Evolutionary conservation across 2,329 filamentous ascomycete species (phyloP).

Genomic region (Aspergillus unguis): DNA sequence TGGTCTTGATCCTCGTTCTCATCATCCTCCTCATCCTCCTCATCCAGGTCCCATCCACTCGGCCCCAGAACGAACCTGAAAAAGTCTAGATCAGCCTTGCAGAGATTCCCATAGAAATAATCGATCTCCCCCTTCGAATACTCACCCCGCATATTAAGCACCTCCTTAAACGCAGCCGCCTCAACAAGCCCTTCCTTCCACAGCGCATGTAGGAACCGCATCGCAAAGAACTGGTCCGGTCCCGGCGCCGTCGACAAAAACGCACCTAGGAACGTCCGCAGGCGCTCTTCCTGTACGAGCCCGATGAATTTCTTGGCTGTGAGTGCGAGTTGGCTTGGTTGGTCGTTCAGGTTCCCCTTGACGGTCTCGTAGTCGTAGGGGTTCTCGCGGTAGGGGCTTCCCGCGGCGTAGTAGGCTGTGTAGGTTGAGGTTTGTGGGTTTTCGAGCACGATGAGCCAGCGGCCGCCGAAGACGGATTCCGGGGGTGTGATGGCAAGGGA

Average conservation of each 20-base stretch:
- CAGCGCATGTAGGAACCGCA: background rate
- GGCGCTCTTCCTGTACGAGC: background rate
- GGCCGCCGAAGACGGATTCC: background rate
- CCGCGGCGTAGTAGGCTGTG: background rate
- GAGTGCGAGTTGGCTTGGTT: too few species aligned
- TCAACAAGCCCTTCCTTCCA: background rate
- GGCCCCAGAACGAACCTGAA: too few species aligned
- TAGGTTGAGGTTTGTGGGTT: background rate
- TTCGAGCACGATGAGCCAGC: background rate
- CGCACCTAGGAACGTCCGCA: background rate
- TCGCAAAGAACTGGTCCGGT: background rate
- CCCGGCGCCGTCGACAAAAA: background rate
- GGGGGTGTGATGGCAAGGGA: background rate
- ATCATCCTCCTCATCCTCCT: too few species aligned
- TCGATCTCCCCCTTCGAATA: background rate
- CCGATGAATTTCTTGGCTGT: background rate
- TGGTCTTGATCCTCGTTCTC: too few species aligned
- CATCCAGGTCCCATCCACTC: too few species aligned
- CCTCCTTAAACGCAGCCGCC: background rate
- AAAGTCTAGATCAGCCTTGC: too few species aligned
- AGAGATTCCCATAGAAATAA: background rate
- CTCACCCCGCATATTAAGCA: background rate
- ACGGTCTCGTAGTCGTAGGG: background rate
- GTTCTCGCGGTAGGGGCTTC: background rate
- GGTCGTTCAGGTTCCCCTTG: background rate